A percentile compares a stretch with the other conserved stretches of the same genome.
Conservation (phyloP, 768 basidiomycete genomes). For the Termitomyces sp. region DNA sequence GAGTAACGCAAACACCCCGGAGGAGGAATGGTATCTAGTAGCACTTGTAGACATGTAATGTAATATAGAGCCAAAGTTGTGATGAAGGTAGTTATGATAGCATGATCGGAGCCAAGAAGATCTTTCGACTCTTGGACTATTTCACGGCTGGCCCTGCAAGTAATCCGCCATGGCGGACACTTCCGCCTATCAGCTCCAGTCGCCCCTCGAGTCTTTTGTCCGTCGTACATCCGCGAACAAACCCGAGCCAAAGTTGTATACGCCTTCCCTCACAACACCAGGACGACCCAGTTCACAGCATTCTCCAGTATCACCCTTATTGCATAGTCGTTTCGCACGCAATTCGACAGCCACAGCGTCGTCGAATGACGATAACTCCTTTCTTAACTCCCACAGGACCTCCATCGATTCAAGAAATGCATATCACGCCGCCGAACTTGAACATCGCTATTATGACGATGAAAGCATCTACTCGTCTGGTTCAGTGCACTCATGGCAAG, state of each 20-base stretch:
- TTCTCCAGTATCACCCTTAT: constrained; percentile 32
- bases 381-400: constrained; percentile 21
- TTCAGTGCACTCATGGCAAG: constrained; percentile 36
- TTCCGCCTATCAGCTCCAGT: constrained; percentile 24
- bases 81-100: neutral
- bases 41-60: constrained; percentile 4
- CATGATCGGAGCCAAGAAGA: neutral
- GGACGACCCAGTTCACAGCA: constrained; percentile 9
- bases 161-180: constrained; percentile 1
- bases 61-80: neutral
- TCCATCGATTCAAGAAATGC: constrained; percentile 22
- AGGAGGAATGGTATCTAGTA: constrained; percentile 60
- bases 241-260: constrained; percentile 11
- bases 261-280: constrained; percentile 6
- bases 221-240: constrained; percentile 46
- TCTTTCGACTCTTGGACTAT: neutral
- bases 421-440: constrained; percentile 25
- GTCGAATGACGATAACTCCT: constrained; percentile 30
- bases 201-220: constrained; percentile 56
- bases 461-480: constrained; percentile 35
- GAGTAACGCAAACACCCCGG: constrained; percentile 72
- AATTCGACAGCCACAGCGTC: constrained; percentile 36
- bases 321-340: constrained; percentile 43
- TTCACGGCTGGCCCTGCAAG: neutral
- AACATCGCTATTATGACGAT: constrained; percentile 30